These are phyloP conservation scores for Elaeis guineensis DNA, from an alignment of 176 grass and related monocot species.

Conservation along the genomic window DNA sequence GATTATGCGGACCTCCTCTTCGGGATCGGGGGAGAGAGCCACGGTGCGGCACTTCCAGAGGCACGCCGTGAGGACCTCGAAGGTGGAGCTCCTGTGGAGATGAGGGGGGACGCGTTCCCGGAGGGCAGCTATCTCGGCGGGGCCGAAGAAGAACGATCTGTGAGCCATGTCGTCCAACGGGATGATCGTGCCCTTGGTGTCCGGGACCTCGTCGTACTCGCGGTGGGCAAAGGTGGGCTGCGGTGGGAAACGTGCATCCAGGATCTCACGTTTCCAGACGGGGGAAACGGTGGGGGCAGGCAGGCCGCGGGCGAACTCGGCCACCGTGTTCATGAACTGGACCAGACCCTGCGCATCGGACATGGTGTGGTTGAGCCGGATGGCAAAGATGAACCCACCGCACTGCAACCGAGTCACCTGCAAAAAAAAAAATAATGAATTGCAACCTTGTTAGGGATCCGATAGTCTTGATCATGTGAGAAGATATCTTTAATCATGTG, in stretches of 20 bases:
- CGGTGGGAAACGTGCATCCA: conserved; percentile 42
- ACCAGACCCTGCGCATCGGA: not conserved
- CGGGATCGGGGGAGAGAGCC: conserved; percentile 43
- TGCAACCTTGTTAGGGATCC: no score
- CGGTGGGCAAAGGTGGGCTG: conserved; percentile 39
- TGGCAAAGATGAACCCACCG: conserved; percentile 13
- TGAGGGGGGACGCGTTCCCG: conserved; percentile 27
- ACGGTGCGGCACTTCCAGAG: conserved; percentile 68
- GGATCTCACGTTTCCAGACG: conserved; percentile 45
- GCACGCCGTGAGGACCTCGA: conserved; percentile 69
- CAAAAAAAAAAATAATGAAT: no score
- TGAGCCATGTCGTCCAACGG: conserved; percentile 71
- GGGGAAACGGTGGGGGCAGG: conserved; percentile 28
- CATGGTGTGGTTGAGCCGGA: conserved; percentile 18
- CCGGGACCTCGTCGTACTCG: conserved; percentile 65
- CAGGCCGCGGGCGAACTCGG: conserved; percentile 40
- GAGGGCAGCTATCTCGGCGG: conserved; percentile 27
- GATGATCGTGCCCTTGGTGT: conserved; percentile 65
- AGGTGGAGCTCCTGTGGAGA: conserved; percentile 41
- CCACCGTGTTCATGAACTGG: conserved; percentile 20
- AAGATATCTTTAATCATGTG: no score
- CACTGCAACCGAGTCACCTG: conserved; percentile 16
- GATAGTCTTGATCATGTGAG: no score
- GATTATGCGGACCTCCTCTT: conserved; percentile 77
- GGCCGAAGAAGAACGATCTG: conserved; percentile 73